Evolutionary conservation across 2,329 filamentous ascomycete genomes (phyloP).

Genomic region (Penicillium griseofulvum): DNA sequence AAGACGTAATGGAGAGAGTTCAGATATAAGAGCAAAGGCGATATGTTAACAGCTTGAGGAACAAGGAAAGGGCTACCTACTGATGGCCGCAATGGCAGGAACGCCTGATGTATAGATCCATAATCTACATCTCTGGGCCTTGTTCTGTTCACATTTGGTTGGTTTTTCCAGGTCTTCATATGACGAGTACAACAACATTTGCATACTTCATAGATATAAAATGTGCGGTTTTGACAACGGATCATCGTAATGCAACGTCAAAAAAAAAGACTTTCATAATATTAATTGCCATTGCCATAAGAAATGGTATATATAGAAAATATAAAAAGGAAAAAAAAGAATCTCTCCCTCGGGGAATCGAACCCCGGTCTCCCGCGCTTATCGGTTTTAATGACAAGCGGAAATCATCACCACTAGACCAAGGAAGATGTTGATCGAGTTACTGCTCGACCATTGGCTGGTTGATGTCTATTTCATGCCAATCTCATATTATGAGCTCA

Average conservation of each 20-base stretch:
- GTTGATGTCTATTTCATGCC: too few relatives aligned
- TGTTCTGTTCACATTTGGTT: too few relatives aligned
- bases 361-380: constrained; percentile 38
- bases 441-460: constrained; percentile 27
- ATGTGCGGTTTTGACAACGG: too few relatives aligned
- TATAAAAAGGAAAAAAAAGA: constrained; percentile 15
- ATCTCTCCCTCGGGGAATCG: constrained; percentile 35
- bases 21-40: neutral
- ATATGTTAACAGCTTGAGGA: neutral
- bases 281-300: too few relatives aligned
- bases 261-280: too few relatives aligned
- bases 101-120: neutral
- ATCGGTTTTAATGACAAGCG: constrained; percentile 28
- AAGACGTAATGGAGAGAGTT: neutral
- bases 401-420: constrained; percentile 33
- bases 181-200: too few relatives aligned
- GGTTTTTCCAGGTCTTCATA: too few relatives aligned
- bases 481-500: too few relatives aligned
- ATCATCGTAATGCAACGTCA: too few relatives aligned
- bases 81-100: neutral
- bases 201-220: too few relatives aligned
- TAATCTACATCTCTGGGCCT: neutral
- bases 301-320: too few relatives aligned
- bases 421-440: constrained; percentile 25
- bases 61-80: neutral